These are phyloP conservation scores for Xylaria telfairii DNA, from an alignment of 495 filamentous ascomycete species.

Conservation along the genomic window DNA sequence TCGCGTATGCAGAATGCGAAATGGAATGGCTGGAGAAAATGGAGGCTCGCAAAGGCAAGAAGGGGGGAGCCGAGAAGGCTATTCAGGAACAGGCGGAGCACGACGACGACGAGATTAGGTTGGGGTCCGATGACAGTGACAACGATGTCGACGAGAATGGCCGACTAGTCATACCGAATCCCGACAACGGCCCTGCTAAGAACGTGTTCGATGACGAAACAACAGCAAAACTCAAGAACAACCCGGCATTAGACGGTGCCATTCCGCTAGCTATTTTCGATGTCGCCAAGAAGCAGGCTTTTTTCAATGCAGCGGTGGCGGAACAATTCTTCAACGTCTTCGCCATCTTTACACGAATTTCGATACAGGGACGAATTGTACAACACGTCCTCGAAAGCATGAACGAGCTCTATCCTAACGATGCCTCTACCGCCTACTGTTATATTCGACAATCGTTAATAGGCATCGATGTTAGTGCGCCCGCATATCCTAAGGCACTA, in stretches of 20 bases:
- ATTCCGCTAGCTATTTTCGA: conserved; percentile 95
- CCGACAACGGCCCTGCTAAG: conserved; percentile 39
- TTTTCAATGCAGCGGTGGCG: conserved; percentile 65
- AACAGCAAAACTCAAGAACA: conserved; percentile 67
- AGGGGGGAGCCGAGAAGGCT: conserved; percentile 51
- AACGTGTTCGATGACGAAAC: conserved; percentile 63
- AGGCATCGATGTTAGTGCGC: conserved; percentile 65
- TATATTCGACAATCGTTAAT: conserved; percentile 72
- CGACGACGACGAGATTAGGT: conserved; percentile 47
- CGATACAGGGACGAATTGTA: conserved; percentile 71
- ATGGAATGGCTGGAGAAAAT: conserved; percentile 89
- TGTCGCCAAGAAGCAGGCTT: conserved; percentile 78
- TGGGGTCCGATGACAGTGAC: conserved; percentile 49
- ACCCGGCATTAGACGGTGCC: conserved; percentile 84
- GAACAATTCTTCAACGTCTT: conserved; percentile 83
- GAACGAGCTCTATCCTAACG: conserved; percentile 60
- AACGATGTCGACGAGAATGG: conserved; percentile 38
- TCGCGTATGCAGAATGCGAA: conserved; percentile 90
- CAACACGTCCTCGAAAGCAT: conserved; percentile 75
- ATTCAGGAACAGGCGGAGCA: conserved; percentile 51
- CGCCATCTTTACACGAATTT: conserved; percentile 66
- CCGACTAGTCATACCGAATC: conserved; percentile 50
- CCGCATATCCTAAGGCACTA: conserved; percentile 76
- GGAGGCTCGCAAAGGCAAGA: conserved; percentile 71
- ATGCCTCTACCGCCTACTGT: conserved; percentile 68